phyloP scores from a whole-genome alignment of 2,329 filamentous ascomycete genomes.

The Pleurostoma richardsiae region DNA sequence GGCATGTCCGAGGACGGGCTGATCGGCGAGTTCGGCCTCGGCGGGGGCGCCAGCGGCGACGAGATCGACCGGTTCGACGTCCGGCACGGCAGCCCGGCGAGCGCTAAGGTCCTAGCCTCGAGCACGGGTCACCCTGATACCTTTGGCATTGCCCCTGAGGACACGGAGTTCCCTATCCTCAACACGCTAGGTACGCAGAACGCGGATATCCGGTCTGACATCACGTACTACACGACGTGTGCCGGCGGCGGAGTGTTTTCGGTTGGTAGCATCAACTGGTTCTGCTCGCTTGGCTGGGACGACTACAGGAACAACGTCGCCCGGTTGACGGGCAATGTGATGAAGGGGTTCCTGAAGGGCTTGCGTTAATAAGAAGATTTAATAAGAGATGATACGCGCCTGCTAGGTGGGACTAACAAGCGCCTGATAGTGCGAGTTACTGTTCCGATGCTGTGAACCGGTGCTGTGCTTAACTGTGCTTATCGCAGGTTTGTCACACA shows the following conservation, averaged over 20 bases:
- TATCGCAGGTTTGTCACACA: no score
- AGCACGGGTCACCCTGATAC: constrained; percentile 13
- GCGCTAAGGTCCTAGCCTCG: constrained; percentile 19
- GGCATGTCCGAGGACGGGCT: constrained; percentile 8
- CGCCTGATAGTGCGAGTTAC: no score
- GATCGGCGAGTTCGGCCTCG: constrained; percentile 16
- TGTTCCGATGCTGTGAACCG: no score
- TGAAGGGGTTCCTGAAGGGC: background rate
- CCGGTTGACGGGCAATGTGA: constrained; percentile 10
- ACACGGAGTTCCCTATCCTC: constrained; percentile 13
- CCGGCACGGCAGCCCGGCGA: constrained; percentile 19
- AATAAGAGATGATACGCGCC: no score
- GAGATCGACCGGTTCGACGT: constrained; percentile 27
- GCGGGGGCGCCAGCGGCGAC: constrained; percentile 24
- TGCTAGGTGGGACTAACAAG: no score
- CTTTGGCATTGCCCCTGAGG: constrained; percentile 16
- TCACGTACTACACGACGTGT: constrained; percentile 14
- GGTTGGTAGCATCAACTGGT: constrained; percentile 22
- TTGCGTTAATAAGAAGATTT: no score
- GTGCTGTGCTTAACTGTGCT: no score
- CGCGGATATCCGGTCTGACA: constrained; percentile 13
- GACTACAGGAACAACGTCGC: constrained; percentile 19
- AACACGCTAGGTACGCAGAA: constrained; percentile 14
- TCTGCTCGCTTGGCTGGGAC: constrained; percentile 14
- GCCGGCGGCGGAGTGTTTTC: constrained; percentile 16